Base-by-base conservation (phyloP, 2,329 filamentous ascomycete species). In the Didymella pinodella region DNA sequence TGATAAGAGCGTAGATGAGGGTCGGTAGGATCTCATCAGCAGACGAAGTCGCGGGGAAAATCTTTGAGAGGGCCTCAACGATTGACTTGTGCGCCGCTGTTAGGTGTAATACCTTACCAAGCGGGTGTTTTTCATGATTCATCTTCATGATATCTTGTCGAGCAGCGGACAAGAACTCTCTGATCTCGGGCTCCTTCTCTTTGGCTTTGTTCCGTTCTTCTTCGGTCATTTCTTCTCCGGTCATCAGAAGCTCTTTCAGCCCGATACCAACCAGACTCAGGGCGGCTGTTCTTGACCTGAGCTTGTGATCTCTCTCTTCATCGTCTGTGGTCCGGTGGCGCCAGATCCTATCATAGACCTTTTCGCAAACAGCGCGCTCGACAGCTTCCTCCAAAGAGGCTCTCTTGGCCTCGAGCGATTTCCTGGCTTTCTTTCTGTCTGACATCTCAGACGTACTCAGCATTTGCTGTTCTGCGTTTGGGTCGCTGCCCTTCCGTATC, bases 21-120 rank as follows among this genome's bases (percentile, higher is more conserved):
- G 96, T 97, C 0, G 95, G 95, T 75, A 99, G 88, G 54, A 99
- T 96, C 78, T 98, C 95, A 73, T 99, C 95, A 2, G 95, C 95
- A 0, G 95, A 98, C 0, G 95, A 97, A 0, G 86, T 86, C 0
- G 93, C 86, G 8, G 87, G 85, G 54, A 89, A 84, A 20, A 89
- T 79, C 53, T 85, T 84, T 16, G 86, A 88, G 18, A 90, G 75
- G 4, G 93, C 93, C 75, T 98, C 94, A 48, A 99, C 95, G 63
- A 99, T 98, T 64, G 89, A 90, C 80, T 96, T 96, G 77, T 98
- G 95, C 3, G 92, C 91, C 38, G 89, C 88, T 65, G 93, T 96
- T 55, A 99, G 83, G 70, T 93, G 89, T 70, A 93, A 91, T 41
- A 98, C 84, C 79, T 99, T 99, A 18, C 93, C 95, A 1, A 97